Conservation (phyloP, 2,329 filamentous ascomycete genomes). For the Cadophora sp. region DNA sequence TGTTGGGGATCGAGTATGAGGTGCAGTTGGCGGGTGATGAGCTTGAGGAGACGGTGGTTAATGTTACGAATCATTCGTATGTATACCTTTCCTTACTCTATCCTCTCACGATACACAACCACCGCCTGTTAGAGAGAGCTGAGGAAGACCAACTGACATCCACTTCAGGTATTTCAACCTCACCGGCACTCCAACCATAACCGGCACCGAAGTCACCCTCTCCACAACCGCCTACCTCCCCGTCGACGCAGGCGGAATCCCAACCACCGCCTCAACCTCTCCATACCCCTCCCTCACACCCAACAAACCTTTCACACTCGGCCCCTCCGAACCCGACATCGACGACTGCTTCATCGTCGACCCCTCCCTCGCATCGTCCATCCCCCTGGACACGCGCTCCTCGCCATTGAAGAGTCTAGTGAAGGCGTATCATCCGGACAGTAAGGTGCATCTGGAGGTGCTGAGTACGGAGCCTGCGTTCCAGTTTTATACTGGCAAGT, state of each 20-base stretch:
- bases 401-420: slow-evolving; percentile 71
- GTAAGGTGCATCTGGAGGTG: slow-evolving; percentile 83
- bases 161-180: slow-evolving; percentile 68
- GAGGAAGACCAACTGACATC: background rate
- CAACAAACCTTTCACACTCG: slow-evolving; percentile 73
- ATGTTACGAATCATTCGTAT: slow-evolving; percentile 95
- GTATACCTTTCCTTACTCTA: slow-evolving; percentile 33
- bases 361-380: slow-evolving; percentile 45
- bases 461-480: slow-evolving; percentile 93
- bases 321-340: slow-evolving; percentile 70
- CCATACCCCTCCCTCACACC: slow-evolving; percentile 69
- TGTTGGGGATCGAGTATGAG: slow-evolving; percentile 89
- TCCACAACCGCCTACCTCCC: slow-evolving; percentile 72
- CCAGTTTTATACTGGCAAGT: slow-evolving; percentile 94
- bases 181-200: slow-evolving; percentile 59
- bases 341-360: slow-evolving; percentile 88
- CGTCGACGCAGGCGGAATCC: slow-evolving; percentile 76
- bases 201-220: slow-evolving; percentile 66
- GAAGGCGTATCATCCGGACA: slow-evolving; percentile 74
- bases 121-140: too few relatives aligned
- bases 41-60: slow-evolving; percentile 88
- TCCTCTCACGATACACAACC: too few relatives aligned
- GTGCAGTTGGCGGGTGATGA: slow-evolving; percentile 75
- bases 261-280: slow-evolving; percentile 66
- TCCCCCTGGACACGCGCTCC: slow-evolving; percentile 57